Base-by-base conservation (phyloP, 1,139 yeast genomes). In the Kazachstania sp. region DNA sequence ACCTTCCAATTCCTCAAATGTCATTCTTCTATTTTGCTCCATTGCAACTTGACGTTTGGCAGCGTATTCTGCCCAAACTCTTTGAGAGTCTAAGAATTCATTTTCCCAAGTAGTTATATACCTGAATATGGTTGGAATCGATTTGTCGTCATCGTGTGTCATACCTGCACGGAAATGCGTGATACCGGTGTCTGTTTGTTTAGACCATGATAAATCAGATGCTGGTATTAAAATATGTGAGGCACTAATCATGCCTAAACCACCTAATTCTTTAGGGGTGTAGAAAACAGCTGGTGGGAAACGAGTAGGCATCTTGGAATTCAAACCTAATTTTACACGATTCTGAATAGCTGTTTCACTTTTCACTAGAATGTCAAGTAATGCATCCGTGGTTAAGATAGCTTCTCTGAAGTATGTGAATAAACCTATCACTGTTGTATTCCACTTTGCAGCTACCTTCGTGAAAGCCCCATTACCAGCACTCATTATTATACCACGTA, bases 281-380 rank as follows among this genome's bases (percentile, higher is more conserved):
- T 94, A 94, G 57, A 94, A 94, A 1, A 94, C 98, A 2, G 97
- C 97, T 0, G 98, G 99, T 3, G 99, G 99, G 68, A 94, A 94
- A 46, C 99, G 74, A 0, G 96, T 82, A 0, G 99, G 99, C 99
- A 94, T 94, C 67, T 94, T 94, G 8, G 97, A 90, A 60, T 94
- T 94, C 51, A 94, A 73, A 0, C 98, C 98, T 71, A 92, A 78
- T 63, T 94, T 94, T 23, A 94, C 96, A 54, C 96, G 74, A 47
- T 92, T 94, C 64, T 94, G 99, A 44, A 94, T 83, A 61, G 86
- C 84, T 1, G 97, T 90, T 62, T 94, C 99, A 57, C 95, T 81
- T 59, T 86, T 86, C 9, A 92, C 98, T 43, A 94, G 70, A 1
- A 81, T 73, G 64, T 90, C 97, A 13, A 94, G 71, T 37, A 94